Evolutionary conservation across 2,329 filamentous ascomycete species (phyloP), one percentile per base, ranked within the genome.

Genomic region (Coleophoma cylindrospora): DNA sequence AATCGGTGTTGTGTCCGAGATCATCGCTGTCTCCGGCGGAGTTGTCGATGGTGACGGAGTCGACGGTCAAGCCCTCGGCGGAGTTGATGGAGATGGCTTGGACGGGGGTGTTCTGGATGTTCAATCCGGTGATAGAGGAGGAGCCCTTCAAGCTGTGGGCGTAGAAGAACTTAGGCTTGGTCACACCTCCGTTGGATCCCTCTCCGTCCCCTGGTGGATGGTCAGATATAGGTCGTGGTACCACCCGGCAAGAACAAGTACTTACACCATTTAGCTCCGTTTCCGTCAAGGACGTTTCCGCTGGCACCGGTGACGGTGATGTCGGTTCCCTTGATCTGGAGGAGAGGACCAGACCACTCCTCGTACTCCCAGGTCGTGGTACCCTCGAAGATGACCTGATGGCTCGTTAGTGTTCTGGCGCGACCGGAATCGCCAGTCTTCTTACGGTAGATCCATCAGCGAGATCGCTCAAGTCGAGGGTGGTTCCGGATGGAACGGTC

Each of bases 361-460:
- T 79, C 70, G 68, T 85, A 86, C 17, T 73, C 83, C 60, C 84
- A 88, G 48, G 77, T 81, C n/a, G 84, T 87, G 14, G 72, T 79
- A 40, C 84, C 85, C 50, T 79, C 66, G 66, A 87, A 87, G 57
- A 77, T 79, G 54, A 86, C 73, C 49, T 65, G 21, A 17, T n/a
- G 14, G 12, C 10, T 14, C n/a, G 14, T 10, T 38, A 12, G 34
- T 13, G 14, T 22, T 14, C 14, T 13, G 15, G 44, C 21, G 21
- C 15, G 21, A n/a, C 21, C 10, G 11, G 4, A 1, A 6, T 9
- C 10, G 4, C 11, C 11, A 19, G 11, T 9, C 15, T 7, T 34
- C 47, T 33, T 49, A 58, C 57, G 21, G 55, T 43, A 38, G 79
- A 81, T 54, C 74, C 75, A 17, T 66, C 61, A 1, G 70, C 71